Conservation (phyloP, 176 grass and related monocot species). For the Saccharum spontaneum region DNA sequence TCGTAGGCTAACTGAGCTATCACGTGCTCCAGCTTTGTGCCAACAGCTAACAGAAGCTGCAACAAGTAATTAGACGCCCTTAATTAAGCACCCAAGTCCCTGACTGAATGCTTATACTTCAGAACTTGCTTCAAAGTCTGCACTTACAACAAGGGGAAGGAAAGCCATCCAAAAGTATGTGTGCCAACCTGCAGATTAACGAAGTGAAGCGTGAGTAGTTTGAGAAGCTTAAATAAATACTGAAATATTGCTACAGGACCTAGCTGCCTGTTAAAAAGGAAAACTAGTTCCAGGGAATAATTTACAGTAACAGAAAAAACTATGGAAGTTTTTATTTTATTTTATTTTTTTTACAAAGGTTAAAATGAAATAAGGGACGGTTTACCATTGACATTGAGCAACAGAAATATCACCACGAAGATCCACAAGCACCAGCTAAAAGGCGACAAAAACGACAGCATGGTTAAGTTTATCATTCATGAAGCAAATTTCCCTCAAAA, state of each 20-base stretch:
- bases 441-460: slow-evolving; percentile 1
- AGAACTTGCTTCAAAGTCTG: neutral
- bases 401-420: slow-evolving; percentile 87
- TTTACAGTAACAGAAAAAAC: neutral
- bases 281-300: neutral
- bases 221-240: neutral
- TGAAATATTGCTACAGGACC: neutral
- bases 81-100: neutral
- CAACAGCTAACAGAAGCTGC: slow-evolving; percentile 82
- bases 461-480: slow-evolving; percentile 6
- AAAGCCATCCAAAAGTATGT: slow-evolving; percentile 94
- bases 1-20: slow-evolving; percentile 77
- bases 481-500: slow-evolving; percentile 1
- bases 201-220: slow-evolving; percentile 1
- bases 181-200: slow-evolving; percentile 82
- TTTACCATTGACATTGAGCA: slow-evolving; percentile 94
- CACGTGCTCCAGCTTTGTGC: slow-evolving; percentile 89
- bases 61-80: slow-evolving; percentile 11
- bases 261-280: neutral
- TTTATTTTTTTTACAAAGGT: neutral
- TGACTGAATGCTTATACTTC: slow-evolving; percentile 1
- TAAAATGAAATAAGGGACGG: neutral
- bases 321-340: neutral
- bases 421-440: slow-evolving; percentile 85
- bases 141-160: slow-evolving; percentile 81